Percentiles rank a stretch among this genome's conserved stretches.
phyloP scores from a whole-genome alignment of 805 yeast genomes.

The Saccharomycopsis babjevae region DNA sequence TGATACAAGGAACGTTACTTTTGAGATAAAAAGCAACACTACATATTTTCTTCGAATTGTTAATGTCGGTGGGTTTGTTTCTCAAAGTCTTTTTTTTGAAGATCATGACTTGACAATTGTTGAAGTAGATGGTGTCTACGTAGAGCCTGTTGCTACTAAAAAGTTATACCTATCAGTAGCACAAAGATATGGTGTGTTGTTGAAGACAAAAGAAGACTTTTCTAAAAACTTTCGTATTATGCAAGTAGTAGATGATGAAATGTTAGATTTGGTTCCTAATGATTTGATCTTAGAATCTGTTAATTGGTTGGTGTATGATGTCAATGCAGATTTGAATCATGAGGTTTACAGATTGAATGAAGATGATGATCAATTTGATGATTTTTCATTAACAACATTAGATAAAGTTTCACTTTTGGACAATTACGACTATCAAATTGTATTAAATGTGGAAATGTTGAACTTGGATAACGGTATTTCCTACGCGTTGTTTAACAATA shows the following conservation, averaged over 20 bases:
- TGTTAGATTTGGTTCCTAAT: conserved; percentile 61
- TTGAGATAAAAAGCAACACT: conserved; percentile 46
- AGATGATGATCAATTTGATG: conserved; percentile 32
- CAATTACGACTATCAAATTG: conserved; percentile 53
- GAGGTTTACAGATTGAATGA: conserved; percentile 22
- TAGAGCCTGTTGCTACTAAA: conserved; percentile 45
- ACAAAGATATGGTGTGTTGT: conserved; percentile 65
- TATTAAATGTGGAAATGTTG: conserved; percentile 51
- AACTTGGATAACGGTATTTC: conserved; percentile 65
- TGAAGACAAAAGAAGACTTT: conserved; percentile 39
- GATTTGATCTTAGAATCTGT: conserved; percentile 47
- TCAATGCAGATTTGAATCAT: conserved; percentile 24
- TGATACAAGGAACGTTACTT: conserved; percentile 48
- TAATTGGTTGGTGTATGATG: conserved; percentile 44
- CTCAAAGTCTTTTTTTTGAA: conserved; percentile 59
- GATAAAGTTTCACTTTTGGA: conserved; percentile 33
- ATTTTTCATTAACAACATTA: conserved; percentile 35
- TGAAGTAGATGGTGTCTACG: conserved; percentile 66
- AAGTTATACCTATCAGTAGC: conserved; percentile 64
- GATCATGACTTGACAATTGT: conserved; percentile 64
- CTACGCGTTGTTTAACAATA: conserved; percentile 66
- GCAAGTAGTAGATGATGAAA: conserved; percentile 49
- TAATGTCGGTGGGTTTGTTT: conserved; percentile 63
- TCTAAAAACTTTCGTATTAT: conserved; percentile 47
- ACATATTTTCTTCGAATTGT: conserved; percentile 56